phyloP scores from a whole-genome alignment of 768 basidiomycete species.

The Coprinellus micaceus region DNA sequence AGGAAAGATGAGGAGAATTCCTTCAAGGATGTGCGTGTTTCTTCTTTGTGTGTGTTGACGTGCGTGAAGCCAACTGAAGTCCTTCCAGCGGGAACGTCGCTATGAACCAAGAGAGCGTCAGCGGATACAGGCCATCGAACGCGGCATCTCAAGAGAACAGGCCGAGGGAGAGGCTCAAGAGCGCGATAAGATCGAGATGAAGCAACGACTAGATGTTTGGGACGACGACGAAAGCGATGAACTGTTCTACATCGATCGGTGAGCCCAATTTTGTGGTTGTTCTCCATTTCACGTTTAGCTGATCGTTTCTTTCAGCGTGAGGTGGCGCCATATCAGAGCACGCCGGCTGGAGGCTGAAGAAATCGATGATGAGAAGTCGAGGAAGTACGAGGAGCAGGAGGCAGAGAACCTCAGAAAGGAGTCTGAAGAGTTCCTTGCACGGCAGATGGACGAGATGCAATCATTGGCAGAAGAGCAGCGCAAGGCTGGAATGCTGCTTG shows the following conservation, averaged over 20 bases:
- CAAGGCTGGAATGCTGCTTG: constrained; percentile 84
- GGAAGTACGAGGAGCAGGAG: constrained; percentile 80
- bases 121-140: constrained; percentile 73
- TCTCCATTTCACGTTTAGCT: neutral
- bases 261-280: constrained; percentile 19
- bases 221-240: constrained; percentile 94
- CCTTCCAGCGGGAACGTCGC: constrained; percentile 78
- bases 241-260: constrained; percentile 89
- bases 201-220: constrained; percentile 79
- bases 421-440: constrained; percentile 89
- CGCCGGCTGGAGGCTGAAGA: constrained; percentile 75
- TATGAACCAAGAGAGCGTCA: constrained; percentile 87
- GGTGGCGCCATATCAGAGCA: constrained; percentile 80
- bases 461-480: constrained; percentile 87
- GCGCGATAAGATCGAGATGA: constrained; percentile 75
- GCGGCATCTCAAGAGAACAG: constrained; percentile 69
- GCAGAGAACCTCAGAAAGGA: constrained; percentile 83
- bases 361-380: constrained; percentile 78
- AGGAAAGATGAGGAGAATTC: constrained; percentile 79
- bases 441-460: constrained; percentile 96
- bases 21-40: constrained; percentile 73
- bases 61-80: constrained; percentile 8
- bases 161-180: constrained; percentile 74
- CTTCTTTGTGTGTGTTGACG: too few species aligned
- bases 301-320: constrained; percentile 44